Evolutionary conservation across 2,329 filamentous ascomycete species (phyloP).

Genomic region (Pseudogymnoascus sp.): DNA sequence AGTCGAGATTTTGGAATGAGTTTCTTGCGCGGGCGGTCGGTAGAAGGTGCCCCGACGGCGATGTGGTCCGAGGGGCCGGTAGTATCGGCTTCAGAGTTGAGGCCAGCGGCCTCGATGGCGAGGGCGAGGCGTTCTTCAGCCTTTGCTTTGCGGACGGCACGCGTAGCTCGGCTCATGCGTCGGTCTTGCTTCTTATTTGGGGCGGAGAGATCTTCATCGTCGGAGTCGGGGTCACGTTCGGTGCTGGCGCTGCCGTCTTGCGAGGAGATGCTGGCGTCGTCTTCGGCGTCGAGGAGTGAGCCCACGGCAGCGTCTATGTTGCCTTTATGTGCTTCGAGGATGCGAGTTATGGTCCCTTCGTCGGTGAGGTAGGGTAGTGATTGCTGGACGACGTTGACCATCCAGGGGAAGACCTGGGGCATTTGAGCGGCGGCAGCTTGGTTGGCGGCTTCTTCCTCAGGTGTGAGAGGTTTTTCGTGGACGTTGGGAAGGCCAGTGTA

Average conservation of each 20-base stretch:
- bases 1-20: slow-evolving; percentile 2
- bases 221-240: slow-evolving; percentile 42
- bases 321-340: slow-evolving; percentile 41
- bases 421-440: slow-evolving; percentile 33
- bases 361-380: slow-evolving; percentile 43
- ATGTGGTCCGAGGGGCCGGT: neutral
- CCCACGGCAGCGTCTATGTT: slow-evolving; percentile 45
- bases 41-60: neutral
- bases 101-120: neutral
- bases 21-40: neutral
- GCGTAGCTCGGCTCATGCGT: slow-evolving; percentile 12
- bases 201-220: slow-evolving; percentile 37
- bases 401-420: slow-evolving; percentile 42
- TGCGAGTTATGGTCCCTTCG: slow-evolving; percentile 41
- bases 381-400: slow-evolving; percentile 44
- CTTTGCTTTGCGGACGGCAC: slow-evolving; percentile 10
- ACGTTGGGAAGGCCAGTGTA: slow-evolving; percentile 48
- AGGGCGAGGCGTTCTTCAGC: neutral
- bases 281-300: slow-evolving; percentile 42
- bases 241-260: slow-evolving; percentile 40
- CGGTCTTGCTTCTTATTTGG: slow-evolving; percentile 40
- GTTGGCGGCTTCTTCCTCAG: slow-evolving; percentile 23
- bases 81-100: neutral
- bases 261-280: slow-evolving; percentile 34
- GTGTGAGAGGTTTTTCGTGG: slow-evolving; percentile 15